Evolutionary conservation across 176 grass and related monocot genomes (phyloP).

Genomic region (Sorghum bicolor): Sorghum_bicolor_NCBIv3 NC_012878.2:52336001-52336500

Average conservation of each 20-base stretch:
- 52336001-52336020: conserved; percentile 63
- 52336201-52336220: conserved; percentile 1
- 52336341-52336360: neutral
- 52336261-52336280: conserved; percentile 95
- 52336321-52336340: conserved; percentile 74
- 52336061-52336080: conserved; percentile 13
- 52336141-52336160: conserved; percentile 92
- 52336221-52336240: conserved; percentile 16
- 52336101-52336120: conserved; percentile 30
- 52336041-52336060: conserved; percentile 16
- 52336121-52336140: conserved; percentile 64
- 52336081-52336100: conserved; percentile 6
- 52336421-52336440: neutral
- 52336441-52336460: neutral
- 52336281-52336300: conserved; percentile 93
- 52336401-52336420: neutral
- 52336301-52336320: conserved; percentile 93
- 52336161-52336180: conserved; percentile 99
- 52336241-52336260: conserved; percentile 39
- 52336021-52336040: conserved; percentile 62
- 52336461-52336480: neutral
- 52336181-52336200: conserved; percentile 10
- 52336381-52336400: neutral
- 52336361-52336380: neutral
- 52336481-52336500: neutral